These are phyloP conservation scores for Mycosphaerella sp. DNA, from an alignment of 2,329 filamentous ascomycete species.

Conservation along the genomic window DNA sequence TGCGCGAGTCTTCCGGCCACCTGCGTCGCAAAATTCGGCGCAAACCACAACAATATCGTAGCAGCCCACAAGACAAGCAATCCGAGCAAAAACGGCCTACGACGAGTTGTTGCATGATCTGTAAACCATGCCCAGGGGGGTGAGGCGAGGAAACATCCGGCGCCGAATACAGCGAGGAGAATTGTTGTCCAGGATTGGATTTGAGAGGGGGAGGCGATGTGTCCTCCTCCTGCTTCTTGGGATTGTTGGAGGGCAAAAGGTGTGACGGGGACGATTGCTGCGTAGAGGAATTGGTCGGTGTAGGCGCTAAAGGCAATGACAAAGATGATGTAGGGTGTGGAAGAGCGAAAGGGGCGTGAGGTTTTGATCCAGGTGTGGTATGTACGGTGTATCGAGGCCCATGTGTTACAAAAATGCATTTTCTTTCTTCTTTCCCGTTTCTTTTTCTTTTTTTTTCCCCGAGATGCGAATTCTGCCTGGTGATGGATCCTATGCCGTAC, in stretches of 20 bases:
- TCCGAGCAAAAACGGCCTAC: constrained; percentile 56
- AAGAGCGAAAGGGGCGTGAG: constrained; percentile 13
- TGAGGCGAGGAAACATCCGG: constrained; percentile 51
- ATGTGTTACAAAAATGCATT: too few species aligned
- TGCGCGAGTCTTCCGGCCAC: constrained; percentile 59
- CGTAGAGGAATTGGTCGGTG: constrained; percentile 25
- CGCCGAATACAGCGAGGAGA: constrained; percentile 63
- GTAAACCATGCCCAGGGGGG: constrained; percentile 47
- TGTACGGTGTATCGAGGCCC: too few species aligned
- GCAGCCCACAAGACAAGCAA: constrained; percentile 54
- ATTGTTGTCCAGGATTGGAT: constrained; percentile 64
- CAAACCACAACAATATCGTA: constrained; percentile 59
- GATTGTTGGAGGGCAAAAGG: constrained; percentile 16
- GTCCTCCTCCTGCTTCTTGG: not conserved
- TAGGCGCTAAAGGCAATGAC: constrained; percentile 23
- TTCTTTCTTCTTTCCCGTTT: too few species aligned
- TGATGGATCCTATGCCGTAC: too few species aligned
- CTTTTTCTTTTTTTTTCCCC: too few species aligned
- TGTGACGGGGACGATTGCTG: constrained; percentile 21
- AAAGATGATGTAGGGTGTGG: constrained; percentile 21
- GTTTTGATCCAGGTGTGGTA: too few species aligned
- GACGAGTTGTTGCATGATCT: constrained; percentile 55
- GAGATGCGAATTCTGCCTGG: too few species aligned
- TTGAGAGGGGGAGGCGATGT: not conserved
- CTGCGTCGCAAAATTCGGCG: constrained; percentile 53